Conservation (phyloP, 805 yeast genomes). For the Wickerhamomyces rabaulensis region DNA sequence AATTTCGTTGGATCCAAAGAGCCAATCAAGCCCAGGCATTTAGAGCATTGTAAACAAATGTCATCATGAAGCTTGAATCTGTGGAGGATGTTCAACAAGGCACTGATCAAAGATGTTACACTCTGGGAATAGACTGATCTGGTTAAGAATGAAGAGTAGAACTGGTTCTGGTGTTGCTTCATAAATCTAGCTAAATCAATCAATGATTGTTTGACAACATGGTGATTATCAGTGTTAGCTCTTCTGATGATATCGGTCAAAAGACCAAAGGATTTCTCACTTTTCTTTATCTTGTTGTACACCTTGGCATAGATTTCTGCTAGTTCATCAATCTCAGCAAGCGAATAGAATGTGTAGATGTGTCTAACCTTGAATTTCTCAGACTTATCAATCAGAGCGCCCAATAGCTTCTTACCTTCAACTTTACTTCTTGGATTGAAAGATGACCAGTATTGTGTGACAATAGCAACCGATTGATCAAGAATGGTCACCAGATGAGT, state of each 20-base stretch:
- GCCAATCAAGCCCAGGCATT: conserved; percentile 72
- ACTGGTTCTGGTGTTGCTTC: conserved; percentile 41
- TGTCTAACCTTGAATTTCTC: conserved; percentile 33
- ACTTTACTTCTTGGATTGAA: conserved; percentile 45
- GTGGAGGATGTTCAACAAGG: conserved; percentile 51
- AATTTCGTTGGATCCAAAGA: conserved; percentile 62
- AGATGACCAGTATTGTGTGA: conserved; percentile 59
- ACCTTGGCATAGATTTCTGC: conserved; percentile 27
- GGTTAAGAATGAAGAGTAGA: conserved; percentile 40
- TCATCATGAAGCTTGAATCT: conserved; percentile 45
- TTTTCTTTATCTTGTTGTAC: conserved; percentile 23
- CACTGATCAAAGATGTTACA: conserved; percentile 43
- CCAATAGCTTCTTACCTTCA: conserved; percentile 49
- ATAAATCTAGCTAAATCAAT: conserved; percentile 55
- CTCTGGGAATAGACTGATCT: conserved; percentile 27
- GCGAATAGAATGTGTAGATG: conserved; percentile 48
- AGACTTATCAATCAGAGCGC: conserved; percentile 28
- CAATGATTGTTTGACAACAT: conserved; percentile 69
- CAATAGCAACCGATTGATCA: conserved; percentile 68
- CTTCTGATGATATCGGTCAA: conserved; percentile 51
- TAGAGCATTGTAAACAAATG: conserved; percentile 57
- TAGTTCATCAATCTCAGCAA: conserved; percentile 40
- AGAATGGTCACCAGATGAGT: conserved; percentile 59
- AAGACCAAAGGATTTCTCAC: conserved; percentile 29
- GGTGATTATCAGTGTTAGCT: conserved; percentile 55